Percentiles rank a stretch among this genome's conserved stretches.
Evolutionary conservation across 306 rosid genomes (phyloP).

Genomic region (Carpinus viminea): DNA sequence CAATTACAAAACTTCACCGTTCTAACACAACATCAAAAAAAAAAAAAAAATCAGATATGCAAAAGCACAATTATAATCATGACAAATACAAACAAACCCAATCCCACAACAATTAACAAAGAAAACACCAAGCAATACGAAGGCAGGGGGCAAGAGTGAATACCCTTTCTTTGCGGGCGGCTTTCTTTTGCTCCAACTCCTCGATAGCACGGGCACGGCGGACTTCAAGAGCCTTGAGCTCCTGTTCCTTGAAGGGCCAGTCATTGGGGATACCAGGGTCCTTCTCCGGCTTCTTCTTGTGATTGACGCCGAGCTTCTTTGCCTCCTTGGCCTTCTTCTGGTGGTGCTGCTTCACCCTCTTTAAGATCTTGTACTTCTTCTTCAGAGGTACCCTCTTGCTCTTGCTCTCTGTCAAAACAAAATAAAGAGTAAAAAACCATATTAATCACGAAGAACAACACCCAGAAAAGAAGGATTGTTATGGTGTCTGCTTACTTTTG

Average conservation of each 20-base stretch:
- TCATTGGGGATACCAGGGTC: conserved; percentile 99
- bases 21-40: no score
- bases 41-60: background rate
- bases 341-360: conserved; percentile 86
- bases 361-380: conserved; percentile 81
- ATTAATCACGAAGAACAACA: no score
- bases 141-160: background rate
- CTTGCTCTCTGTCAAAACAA: conserved; percentile 71
- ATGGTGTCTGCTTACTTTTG: no score
- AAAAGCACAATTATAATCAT: background rate
- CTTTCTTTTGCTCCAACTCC: conserved; percentile 84
- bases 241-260: conserved; percentile 98
- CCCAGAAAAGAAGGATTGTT: no score
- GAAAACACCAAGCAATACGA: background rate
- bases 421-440: background rate
- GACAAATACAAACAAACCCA: background rate
- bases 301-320: conserved; percentile 59
- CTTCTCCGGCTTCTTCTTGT: conserved; percentile 77
- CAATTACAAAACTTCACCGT: background rate
- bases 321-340: conserved; percentile 90
- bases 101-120: background rate
- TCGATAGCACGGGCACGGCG: conserved; percentile 70
- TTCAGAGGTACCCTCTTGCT: conserved; percentile 84
- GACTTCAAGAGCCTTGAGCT: conserved; percentile 83
- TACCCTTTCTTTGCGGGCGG: conserved; percentile 95